A percentile compares a stretch with the other conserved stretches of the same genome.
Evolutionary conservation across 75 land plant genomes (phyloP).

Genomic region (Chamaecyparis obtusa): DNA sequence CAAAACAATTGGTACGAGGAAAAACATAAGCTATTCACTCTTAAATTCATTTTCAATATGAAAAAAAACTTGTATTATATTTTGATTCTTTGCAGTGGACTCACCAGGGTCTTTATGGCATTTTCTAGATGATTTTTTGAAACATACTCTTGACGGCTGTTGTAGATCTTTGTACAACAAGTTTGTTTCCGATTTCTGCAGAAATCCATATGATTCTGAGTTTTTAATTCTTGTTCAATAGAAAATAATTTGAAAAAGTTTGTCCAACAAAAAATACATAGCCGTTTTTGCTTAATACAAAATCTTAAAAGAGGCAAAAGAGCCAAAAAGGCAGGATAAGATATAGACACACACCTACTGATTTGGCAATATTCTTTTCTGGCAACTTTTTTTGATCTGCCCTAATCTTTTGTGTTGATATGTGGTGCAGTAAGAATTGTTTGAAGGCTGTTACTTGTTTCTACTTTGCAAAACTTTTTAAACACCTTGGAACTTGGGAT

Average conservation of each 20-base stretch:
- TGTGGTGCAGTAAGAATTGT: background rate
- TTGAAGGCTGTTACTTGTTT: background rate
- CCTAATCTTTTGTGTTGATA: background rate
- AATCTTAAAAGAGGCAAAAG: background rate
- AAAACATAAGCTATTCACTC: no score
- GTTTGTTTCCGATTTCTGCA: background rate
- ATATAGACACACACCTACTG: background rate
- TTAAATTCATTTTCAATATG: no score
- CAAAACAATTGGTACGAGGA: no score
- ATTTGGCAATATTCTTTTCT: background rate
- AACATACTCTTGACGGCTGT: background rate
- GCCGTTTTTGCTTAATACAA: background rate
- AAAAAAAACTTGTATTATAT: no score
- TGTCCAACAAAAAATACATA: background rate
- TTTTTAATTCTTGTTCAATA: background rate
- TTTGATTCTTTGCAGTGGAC: no score
- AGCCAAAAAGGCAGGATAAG: background rate
- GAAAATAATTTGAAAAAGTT: background rate
- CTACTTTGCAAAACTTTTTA: background rate
- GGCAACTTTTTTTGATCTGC: background rate
- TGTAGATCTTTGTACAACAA: background rate
- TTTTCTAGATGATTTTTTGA: no score
- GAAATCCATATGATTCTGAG: background rate
- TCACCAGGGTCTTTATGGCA: no score
- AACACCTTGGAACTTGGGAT: background rate